Evolutionary conservation across 345 rosid species (phyloP).

Genomic region (Eucalyptus dawsonii): DNA sequence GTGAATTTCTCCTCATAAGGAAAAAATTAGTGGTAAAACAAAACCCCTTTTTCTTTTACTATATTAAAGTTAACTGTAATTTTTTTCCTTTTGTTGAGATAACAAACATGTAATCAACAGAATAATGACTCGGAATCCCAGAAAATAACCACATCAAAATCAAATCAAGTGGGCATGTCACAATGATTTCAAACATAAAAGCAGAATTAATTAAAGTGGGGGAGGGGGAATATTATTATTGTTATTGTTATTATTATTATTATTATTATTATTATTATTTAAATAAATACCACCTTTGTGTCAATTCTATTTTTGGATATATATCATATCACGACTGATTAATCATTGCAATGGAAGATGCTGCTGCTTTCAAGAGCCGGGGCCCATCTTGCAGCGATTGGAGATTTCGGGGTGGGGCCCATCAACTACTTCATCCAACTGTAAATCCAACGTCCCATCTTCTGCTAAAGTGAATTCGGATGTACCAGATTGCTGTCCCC

Average conservation of each 20-base stretch:
- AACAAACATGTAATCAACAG: not conserved
- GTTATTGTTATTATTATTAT: not conserved
- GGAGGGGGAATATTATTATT: not conserved
- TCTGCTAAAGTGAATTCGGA: not conserved
- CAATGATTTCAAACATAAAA: not conserved
- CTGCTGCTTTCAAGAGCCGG: not conserved
- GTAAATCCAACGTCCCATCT: slow-evolving; percentile 23
- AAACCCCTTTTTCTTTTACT: not conserved
- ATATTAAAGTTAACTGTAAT: not conserved
- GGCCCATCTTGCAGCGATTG: not conserved
- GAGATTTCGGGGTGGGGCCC: slow-evolving; percentile 2
- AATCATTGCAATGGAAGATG: not conserved
- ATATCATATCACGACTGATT: not conserved
- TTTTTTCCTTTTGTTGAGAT: not conserved
- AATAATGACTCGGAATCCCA: not conserved
- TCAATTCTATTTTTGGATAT: not conserved
- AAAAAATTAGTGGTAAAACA: not conserved
- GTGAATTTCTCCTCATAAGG: not conserved
- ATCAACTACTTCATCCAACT: slow-evolving; percentile 22
- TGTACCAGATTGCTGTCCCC: not conserved
- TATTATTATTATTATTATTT: not conserved
- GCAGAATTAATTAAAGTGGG: not conserved
- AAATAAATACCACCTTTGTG: not conserved
- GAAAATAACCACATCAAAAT: not conserved
- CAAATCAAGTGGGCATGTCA: not conserved